Percentiles rank a stretch among this genome's conserved stretches.
phyloP scores from a whole-genome alignment of 192 early-diverging fungal species.

The Podila minutissima region DNA sequence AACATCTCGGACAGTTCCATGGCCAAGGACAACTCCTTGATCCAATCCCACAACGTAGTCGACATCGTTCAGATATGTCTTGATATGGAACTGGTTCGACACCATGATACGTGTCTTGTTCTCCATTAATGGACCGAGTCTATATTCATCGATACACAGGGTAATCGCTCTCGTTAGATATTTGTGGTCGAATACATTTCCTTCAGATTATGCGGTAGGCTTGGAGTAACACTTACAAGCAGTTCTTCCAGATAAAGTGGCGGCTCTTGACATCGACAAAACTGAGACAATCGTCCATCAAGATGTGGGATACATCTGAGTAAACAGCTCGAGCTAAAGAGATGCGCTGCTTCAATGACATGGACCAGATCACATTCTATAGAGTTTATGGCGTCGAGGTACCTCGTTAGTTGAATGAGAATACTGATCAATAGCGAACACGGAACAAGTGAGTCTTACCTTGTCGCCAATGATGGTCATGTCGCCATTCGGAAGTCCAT shows the following conservation, averaged over 20 bases:
- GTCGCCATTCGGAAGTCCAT: conserved; percentile 59
- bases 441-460: conserved; percentile 3
- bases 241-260: conserved; percentile 46
- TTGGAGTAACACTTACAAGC: conserved; percentile 17
- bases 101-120: conserved; percentile 44
- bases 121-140: conserved; percentile 28
- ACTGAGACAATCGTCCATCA: conserved; percentile 89
- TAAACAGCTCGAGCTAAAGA: conserved; percentile 88
- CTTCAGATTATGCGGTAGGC: too few relatives aligned
- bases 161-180: too few relatives aligned
- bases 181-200: too few relatives aligned
- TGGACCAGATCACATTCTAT: conserved; percentile 72
- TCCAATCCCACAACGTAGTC: conserved; percentile 49
- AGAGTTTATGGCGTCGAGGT: background rate
- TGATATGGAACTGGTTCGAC: conserved; percentile 47
- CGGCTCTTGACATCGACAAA: conserved; percentile 82
- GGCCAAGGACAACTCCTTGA: conserved; percentile 36
- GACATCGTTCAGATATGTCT: conserved; percentile 41
- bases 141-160: background rate
- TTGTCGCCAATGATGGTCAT: conserved; percentile 65
- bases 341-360: conserved; percentile 89
- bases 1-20: conserved; percentile 42
- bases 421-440: background rate
- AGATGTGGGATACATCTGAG: conserved; percentile 63
- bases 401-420: background rate